Conservation (phyloP, 2,329 filamentous ascomycete species). For the Neophaeococcomyces mojaviensis region DNA sequence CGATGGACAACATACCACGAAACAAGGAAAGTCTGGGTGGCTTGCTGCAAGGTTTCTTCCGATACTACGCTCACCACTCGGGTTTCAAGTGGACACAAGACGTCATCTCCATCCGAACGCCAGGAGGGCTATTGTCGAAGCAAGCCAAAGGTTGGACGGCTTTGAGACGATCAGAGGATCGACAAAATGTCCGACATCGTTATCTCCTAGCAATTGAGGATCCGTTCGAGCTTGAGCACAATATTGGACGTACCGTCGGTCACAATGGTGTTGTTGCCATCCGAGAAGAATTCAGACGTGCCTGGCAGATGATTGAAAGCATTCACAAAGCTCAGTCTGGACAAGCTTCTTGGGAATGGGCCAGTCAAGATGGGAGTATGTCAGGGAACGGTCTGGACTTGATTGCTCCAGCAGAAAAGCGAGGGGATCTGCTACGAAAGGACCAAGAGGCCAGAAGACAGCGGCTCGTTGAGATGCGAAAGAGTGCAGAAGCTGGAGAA, state of each 20-base stretch:
- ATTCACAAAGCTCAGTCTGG: constrained; percentile 43
- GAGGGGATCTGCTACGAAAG: constrained; percentile 21
- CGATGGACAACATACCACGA: constrained; percentile 53
- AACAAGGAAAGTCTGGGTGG: constrained; percentile 65
- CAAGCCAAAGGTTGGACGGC: constrained; percentile 76
- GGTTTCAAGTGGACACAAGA: constrained; percentile 75
- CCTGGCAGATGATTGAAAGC: constrained; percentile 53
- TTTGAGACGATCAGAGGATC: constrained; percentile 55
- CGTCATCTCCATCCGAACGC: constrained; percentile 68
- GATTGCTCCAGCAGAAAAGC: constrained; percentile 8
- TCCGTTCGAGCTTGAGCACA: constrained; percentile 81
- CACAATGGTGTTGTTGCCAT: constrained; percentile 76
- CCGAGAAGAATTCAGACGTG: constrained; percentile 74
- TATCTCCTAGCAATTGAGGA: constrained; percentile 89
- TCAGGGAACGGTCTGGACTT: constrained; percentile 1
- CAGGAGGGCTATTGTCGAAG: constrained; percentile 64
- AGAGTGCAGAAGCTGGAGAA: constrained; percentile 16
- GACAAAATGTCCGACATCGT: constrained; percentile 62
- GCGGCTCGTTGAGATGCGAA: constrained; percentile 16
- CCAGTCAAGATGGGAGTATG: constrained; percentile 14
- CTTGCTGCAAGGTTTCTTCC: constrained; percentile 76
- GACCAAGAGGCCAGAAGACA: constrained; percentile 18
- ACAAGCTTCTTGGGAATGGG: constrained; percentile 23
- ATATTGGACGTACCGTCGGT: constrained; percentile 78
- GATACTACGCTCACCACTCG: constrained; percentile 61